Percentiles rank a stretch among this genome's conserved stretches.
phyloP scores from a whole-genome alignment of 441 rosid genomes.

The Euphorbia celastroides region DNA sequence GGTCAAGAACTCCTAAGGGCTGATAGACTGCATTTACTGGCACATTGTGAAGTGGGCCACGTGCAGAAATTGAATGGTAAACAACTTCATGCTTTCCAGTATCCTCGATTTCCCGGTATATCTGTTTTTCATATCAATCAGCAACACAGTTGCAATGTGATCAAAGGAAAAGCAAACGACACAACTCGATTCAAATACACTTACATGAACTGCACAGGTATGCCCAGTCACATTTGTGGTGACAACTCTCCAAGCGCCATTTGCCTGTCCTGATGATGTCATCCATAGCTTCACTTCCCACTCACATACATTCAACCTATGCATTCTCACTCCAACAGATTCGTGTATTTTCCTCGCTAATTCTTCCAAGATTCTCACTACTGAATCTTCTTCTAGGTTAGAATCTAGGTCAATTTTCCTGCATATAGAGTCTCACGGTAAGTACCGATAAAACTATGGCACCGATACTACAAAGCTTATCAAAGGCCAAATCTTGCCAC shows the following conservation, averaged over 20 bases:
- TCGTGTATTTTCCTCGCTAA: constrained; percentile 74
- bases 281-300: constrained; percentile 99
- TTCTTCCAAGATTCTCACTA: constrained; percentile 69
- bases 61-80: constrained; percentile 60
- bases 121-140: constrained; percentile 45
- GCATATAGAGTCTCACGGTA: constrained; percentile 26
- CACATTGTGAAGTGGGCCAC: constrained; percentile 64
- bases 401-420: constrained; percentile 80
- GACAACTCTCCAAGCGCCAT: constrained; percentile 95
- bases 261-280: constrained; percentile 70
- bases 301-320: constrained; percentile 83
- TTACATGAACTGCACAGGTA: constrained; percentile 90
- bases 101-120: constrained; percentile 87
- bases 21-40: constrained; percentile 63
- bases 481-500: too few relatives aligned
- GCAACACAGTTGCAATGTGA: constrained; percentile 1
- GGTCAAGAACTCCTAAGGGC: constrained; percentile 73
- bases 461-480: constrained; percentile 15
- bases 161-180: not conserved
- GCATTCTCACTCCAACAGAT: constrained; percentile 86
- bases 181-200: constrained; percentile 23
- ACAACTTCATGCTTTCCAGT: constrained; percentile 44
- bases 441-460: constrained; percentile 19
- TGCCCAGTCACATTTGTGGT: constrained; percentile 92
- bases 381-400: constrained; percentile 68